These are phyloP conservation scores for Dysphania ambrosioides DNA, from an alignment of 148 eudicot genomes.

Conservation along the genomic window DNA sequence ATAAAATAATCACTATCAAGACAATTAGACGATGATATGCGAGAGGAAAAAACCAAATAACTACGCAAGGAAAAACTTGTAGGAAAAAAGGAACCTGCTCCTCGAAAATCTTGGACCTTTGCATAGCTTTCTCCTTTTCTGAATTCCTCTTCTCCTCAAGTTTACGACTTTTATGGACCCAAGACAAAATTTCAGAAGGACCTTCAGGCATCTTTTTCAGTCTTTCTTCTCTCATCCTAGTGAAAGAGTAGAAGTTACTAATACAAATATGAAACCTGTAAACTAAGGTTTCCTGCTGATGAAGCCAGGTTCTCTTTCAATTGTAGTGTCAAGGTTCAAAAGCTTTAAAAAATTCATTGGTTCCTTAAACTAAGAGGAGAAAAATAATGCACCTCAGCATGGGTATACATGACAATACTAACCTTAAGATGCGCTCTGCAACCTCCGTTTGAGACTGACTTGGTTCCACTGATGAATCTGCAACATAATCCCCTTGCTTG, in stretches of 20 bases:
- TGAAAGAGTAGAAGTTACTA: background rate
- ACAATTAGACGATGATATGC: constrained; percentile 4
- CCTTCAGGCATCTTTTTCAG: constrained; percentile 61
- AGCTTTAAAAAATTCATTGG: background rate
- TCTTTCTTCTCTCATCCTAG: constrained; percentile 85
- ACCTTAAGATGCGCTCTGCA: constrained; percentile 64
- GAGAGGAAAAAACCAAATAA: background rate
- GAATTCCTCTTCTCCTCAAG: constrained; percentile 61
- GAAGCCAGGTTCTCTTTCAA: background rate
- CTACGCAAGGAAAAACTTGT: constrained; percentile 4
- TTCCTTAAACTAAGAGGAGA: background rate
- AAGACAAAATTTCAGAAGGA: constrained; percentile 62
- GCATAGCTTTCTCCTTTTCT: constrained; percentile 80
- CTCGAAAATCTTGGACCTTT: constrained; percentile 67
- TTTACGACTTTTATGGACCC: constrained; percentile 85
- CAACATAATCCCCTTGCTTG: constrained; percentile 36
- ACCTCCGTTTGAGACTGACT: constrained; percentile 41
- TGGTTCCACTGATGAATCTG: constrained; percentile 30
- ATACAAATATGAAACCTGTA: background rate
- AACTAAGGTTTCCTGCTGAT: background rate
- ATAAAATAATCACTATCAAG: constrained; percentile 10
- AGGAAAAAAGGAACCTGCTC: constrained; percentile 64
- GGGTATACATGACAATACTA: constrained; percentile 22
- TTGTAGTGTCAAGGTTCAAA: background rate
- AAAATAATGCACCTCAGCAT: background rate